These are phyloP conservation scores for Silybum marianum DNA, from an alignment of 129 eudicot species.

Conservation along the genomic window DNA sequence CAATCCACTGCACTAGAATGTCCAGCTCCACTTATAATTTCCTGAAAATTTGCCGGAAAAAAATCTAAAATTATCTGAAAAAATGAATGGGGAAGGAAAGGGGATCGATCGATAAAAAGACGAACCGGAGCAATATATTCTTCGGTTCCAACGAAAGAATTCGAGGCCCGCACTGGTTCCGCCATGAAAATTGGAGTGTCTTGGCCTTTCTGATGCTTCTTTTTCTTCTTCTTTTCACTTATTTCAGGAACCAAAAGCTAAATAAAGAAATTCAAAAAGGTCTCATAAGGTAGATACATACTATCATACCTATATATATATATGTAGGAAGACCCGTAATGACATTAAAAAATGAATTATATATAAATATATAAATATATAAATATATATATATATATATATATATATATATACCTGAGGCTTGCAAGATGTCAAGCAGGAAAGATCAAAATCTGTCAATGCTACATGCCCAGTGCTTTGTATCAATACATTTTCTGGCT, in stretches of 20 bases:
- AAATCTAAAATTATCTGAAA: background rate
- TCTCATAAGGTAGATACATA: background rate
- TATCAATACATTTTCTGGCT: slow-evolving; percentile 92
- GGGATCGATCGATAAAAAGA: background rate
- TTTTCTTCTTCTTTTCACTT: slow-evolving; percentile 59
- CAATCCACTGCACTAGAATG: slow-evolving; percentile 99
- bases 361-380: too few species aligned
- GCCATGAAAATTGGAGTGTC: slow-evolving; percentile 89
- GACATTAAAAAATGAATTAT: too few species aligned
- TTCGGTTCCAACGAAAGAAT: slow-evolving; percentile 97
- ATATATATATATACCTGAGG: slow-evolving; percentile 62
- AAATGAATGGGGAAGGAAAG: background rate
- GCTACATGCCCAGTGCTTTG: slow-evolving; percentile 83
- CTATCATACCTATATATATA: background rate
- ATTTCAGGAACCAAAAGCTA: slow-evolving; percentile 76
- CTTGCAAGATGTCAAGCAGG: slow-evolving; percentile 98
- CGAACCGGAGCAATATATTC: slow-evolving; percentile 99
- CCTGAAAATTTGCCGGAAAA: slow-evolving; percentile 47
- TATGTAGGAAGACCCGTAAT: too few species aligned
- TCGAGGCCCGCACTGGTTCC: slow-evolving; percentile 97
- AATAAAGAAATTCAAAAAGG: slow-evolving; percentile 18
- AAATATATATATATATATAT: background rate
- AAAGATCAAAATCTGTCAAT: slow-evolving; percentile 95
- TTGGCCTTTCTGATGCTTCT: slow-evolving; percentile 58
- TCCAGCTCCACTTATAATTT: slow-evolving; percentile 89